Percentiles rank a stretch among this genome's conserved stretches.
Evolutionary conservation across 768 basidiomycete genomes (phyloP).

Genomic region (Suillus discolor): DNA sequence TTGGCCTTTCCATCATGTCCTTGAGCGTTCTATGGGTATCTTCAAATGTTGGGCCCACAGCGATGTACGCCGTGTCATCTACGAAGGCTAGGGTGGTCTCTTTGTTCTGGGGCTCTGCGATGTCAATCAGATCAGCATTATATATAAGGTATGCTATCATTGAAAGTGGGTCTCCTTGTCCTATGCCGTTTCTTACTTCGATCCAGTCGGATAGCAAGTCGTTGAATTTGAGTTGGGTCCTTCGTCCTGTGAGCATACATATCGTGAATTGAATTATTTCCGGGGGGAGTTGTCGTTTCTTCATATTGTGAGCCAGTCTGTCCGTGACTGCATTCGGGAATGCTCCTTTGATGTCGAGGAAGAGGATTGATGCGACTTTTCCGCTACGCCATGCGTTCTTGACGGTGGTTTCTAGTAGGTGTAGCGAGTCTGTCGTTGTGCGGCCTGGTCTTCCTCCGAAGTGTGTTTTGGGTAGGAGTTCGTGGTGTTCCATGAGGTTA

Average conservation of each 20-base stretch:
- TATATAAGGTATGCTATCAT: slow-evolving; percentile 26
- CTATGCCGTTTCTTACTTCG: slow-evolving; percentile 20
- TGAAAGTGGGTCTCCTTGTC: slow-evolving; percentile 16
- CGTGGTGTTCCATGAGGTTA: slow-evolving; percentile 29
- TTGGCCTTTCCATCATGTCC: slow-evolving; percentile 26
- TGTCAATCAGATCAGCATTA: slow-evolving; percentile 25
- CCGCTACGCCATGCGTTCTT: slow-evolving; percentile 38
- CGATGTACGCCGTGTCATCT: slow-evolving; percentile 28
- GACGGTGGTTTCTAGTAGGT: slow-evolving; percentile 33
- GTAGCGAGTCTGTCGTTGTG: slow-evolving; percentile 36
- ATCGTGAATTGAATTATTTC: slow-evolving; percentile 22
- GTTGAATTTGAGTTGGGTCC: slow-evolving; percentile 18
- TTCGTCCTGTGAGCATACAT: slow-evolving; percentile 27
- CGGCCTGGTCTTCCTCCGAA: slow-evolving; percentile 21
- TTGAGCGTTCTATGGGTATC: slow-evolving; percentile 20
- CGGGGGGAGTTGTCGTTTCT: slow-evolving; percentile 26
- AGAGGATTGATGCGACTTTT: slow-evolving; percentile 35
- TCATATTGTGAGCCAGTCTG: slow-evolving; percentile 34
- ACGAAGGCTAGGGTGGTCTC: slow-evolving; percentile 29
- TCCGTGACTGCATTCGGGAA: slow-evolving; percentile 28
- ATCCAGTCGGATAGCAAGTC: slow-evolving; percentile 14
- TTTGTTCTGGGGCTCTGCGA: slow-evolving; percentile 13
- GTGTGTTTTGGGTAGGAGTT: slow-evolving; percentile 37
- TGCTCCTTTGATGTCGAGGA: slow-evolving; percentile 35
- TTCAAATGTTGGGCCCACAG: slow-evolving; percentile 20